Evolutionary conservation across 768 basidiomycete genomes (phyloP).

Genomic region (Leucocoprinus sp.): DNA sequence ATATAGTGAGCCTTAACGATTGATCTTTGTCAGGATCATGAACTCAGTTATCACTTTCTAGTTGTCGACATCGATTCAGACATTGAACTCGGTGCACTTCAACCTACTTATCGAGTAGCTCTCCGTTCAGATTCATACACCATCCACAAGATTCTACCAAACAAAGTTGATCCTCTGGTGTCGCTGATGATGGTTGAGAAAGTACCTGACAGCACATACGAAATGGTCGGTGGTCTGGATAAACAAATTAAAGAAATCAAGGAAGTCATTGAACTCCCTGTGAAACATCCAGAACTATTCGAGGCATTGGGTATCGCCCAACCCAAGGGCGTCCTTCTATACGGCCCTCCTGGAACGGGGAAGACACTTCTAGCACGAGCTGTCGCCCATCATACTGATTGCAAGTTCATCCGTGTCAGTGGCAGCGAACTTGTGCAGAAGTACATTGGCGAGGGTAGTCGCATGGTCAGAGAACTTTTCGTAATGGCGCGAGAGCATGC

Average conservation of each 20-base stretch:
- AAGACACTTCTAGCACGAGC: constrained; percentile 94
- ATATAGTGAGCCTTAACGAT: constrained; percentile 65
- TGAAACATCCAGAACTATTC: constrained; percentile 96
- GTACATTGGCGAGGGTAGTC: constrained; percentile 93
- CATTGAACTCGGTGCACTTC: constrained; percentile 72
- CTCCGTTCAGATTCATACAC: constrained; percentile 95
- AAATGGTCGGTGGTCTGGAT: constrained; percentile 99
- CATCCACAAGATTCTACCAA: constrained; percentile 93
- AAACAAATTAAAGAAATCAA: constrained; percentile 98
- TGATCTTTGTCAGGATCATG: neutral
- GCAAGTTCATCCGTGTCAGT: constrained; percentile 93
- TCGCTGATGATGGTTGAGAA: constrained; percentile 99
- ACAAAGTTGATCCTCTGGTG: constrained; percentile 97
- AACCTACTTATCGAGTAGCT: constrained; percentile 84
- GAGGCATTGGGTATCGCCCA: constrained; percentile 95
- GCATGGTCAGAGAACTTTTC: constrained; percentile 97
- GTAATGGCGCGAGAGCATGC: constrained; percentile 98
- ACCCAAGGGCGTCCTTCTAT: constrained; percentile 92
- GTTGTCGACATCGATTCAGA: constrained; percentile 92
- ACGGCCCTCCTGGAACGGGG: constrained; percentile 94
- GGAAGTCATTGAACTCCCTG: constrained; percentile 95
- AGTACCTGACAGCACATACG: constrained; percentile 97
- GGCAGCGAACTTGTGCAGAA: constrained; percentile 95
- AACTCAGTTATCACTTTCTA: constrained; percentile 20
- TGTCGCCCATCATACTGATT: constrained; percentile 96